Conservation (phyloP, 78 protist genomes). For the Dictyostelium capitatum region DNA sequence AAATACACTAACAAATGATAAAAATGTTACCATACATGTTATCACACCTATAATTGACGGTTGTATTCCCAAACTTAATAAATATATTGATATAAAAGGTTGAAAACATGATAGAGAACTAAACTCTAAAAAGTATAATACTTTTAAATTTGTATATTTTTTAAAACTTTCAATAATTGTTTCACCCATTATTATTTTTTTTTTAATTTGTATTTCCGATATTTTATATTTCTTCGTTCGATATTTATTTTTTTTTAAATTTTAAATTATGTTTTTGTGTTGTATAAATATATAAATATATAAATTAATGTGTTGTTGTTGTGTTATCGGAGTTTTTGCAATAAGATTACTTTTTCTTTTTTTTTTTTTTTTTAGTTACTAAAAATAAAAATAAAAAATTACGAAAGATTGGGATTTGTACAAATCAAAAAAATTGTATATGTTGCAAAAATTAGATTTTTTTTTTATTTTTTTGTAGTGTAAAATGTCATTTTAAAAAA, state of each 20-base stretch:
- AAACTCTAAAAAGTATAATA: conserved; percentile 24
- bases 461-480: background rate
- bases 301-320: background rate
- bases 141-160: conserved; percentile 3
- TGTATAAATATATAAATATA: no score
- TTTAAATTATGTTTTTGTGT: no score
- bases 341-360: no score
- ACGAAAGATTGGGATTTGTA: no score
- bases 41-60: conserved; percentile 9
- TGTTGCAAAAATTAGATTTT: background rate
- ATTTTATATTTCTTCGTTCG: background rate
- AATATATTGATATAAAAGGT: conserved; percentile 10
- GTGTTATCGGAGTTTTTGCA: background rate
- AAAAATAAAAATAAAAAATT: no score
- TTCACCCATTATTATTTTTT: background rate
- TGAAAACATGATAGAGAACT: conserved; percentile 3
- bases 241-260: background rate
- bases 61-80: background rate
- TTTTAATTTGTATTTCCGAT: background rate
- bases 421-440: background rate
- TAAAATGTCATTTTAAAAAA: no score
- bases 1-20: background rate
- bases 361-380: no score
- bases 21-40: conserved; percentile 5
- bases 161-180: background rate